Evolutionary conservation across 768 basidiomycete genomes (phyloP), one percentile per base, ranked within the genome.

Genomic region (Leccinum fibrillosum): DNA sequence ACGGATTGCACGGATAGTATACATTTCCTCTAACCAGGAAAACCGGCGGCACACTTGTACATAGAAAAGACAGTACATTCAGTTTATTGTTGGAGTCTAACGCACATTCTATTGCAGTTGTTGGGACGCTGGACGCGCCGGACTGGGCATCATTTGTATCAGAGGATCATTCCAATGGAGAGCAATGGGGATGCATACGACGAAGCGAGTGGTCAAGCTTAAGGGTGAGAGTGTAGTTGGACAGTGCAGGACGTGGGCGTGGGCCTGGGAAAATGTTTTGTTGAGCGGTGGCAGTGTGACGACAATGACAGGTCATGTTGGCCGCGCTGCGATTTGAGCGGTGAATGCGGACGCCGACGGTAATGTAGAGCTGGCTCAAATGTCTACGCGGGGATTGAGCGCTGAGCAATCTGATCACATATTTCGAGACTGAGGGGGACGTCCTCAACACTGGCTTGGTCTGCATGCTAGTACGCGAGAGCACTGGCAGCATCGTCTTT

Each of bases 101-200:
- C 30, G 26, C n/a, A 10, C 53, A 35, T 55, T 60, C 35, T 8
- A 35, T 28, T 44, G 12, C 50, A 82, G 82, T 91, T 23, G 82
- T 92, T 32, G 91, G 91, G 4, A 80, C 86, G 0, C 76, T 94
- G 3, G 81, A 83, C 49, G 80, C 90, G 7, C 79, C 83, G 0
- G 86, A 89, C 57, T 89, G 89, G 71, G 90, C 84, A 0, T 72
- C 90, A 25, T 86, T 91, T 62, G 89, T 92, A 37, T 88, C 87
- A 63, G 86, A 90, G 58, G 76, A 77, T 58, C 87, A 90, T 71
- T 82, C 80, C 3, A 80, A 86, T 62, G 80, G 85, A 4, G 79
- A 84, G 47, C 81, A 84, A 2, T 92, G 91, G 91, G 91, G 6
- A 78, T 79, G 15, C 92, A 90, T 68, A 82, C 84, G 3, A 80